A percentile compares a stretch with the other conserved stretches of the same genome.
Conservation (phyloP, 208 protist species). For the Wallacemonas rigidus region DNA sequence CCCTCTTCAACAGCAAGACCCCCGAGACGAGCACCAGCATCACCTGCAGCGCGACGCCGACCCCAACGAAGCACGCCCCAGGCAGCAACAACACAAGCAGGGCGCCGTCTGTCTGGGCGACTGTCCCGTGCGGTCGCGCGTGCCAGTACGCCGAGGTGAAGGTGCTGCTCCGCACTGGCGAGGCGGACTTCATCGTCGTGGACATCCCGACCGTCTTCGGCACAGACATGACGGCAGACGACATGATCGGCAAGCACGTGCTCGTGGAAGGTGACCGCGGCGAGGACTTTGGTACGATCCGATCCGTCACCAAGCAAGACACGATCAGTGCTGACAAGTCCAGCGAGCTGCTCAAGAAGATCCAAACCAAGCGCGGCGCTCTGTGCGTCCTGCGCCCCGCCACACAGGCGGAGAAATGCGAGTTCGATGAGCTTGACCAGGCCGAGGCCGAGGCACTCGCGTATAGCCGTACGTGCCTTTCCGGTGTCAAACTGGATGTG, state of each 20-base stretch:
- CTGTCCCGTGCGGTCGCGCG: slow-evolving; percentile 48
- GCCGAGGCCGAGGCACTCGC: slow-evolving; percentile 60
- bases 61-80: slow-evolving; percentile 40
- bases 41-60: slow-evolving; percentile 23
- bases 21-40: not conserved
- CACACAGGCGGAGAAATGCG: slow-evolving; percentile 41
- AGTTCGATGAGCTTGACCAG: slow-evolving; percentile 41
- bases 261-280: slow-evolving; percentile 86
- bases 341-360: slow-evolving; percentile 24
- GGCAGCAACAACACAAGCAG: slow-evolving; percentile 21
- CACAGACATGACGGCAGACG: slow-evolving; percentile 33
- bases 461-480: slow-evolving; percentile 53
- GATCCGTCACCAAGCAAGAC: slow-evolving; percentile 20
- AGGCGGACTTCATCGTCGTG: slow-evolving; percentile 41
- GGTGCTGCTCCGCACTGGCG: slow-evolving; percentile 54
- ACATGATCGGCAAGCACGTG: slow-evolving; percentile 60
- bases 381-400: slow-evolving; percentile 63
- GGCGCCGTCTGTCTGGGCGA: slow-evolving; percentile 49
- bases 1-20: slow-evolving; percentile 19
- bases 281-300: slow-evolving; percentile 74
- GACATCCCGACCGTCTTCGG: slow-evolving; percentile 56
- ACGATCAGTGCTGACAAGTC: slow-evolving; percentile 9
- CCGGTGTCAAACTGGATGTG: slow-evolving; percentile 46
- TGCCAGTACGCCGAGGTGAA: slow-evolving; percentile 56
- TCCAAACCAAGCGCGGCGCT: slow-evolving; percentile 3